A percentile compares a stretch with the other conserved stretches of the same genome.
Evolutionary conservation across 768 basidiomycete genomes (phyloP).

Genomic region (Gelatoporia subvermispora): DNA sequence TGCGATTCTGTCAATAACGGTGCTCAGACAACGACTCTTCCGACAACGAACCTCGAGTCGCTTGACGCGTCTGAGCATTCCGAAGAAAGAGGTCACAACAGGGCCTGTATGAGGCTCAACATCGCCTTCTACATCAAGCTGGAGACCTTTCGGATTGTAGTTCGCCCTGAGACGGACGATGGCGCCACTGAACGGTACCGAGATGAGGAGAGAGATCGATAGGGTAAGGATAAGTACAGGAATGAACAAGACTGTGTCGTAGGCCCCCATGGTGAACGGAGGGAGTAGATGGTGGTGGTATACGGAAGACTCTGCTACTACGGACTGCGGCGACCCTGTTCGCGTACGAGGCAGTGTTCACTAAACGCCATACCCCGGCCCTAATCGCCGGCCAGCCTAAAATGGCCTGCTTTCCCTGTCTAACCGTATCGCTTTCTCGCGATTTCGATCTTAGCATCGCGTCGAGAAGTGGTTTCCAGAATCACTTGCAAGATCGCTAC

Average conservation of each 20-base stretch:
- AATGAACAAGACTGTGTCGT: conserved; percentile 31
- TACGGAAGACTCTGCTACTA: background rate
- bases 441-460: no score
- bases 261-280: conserved; percentile 5
- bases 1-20: conserved; percentile 5
- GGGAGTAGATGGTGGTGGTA: conserved; percentile 12
- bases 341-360: no score
- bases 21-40: background rate
- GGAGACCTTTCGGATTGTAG: conserved; percentile 64
- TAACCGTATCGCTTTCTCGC: conserved; percentile 24
- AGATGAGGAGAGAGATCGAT: conserved; percentile 54
- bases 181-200: conserved; percentile 44
- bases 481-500: no score
- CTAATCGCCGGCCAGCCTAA: background rate
- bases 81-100: conserved; percentile 69
- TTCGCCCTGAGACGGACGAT: conserved; percentile 69
- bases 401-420: background rate
- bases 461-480: no score
- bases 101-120: conserved; percentile 72
- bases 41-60: conserved; percentile 56
- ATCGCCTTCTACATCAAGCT: conserved; percentile 71
- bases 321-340: background rate
- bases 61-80: conserved; percentile 68
- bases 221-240: conserved; percentile 49
- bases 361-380: no score